Conservation (phyloP, 208 protist genomes). For the Strigomonas culicis region DNA sequence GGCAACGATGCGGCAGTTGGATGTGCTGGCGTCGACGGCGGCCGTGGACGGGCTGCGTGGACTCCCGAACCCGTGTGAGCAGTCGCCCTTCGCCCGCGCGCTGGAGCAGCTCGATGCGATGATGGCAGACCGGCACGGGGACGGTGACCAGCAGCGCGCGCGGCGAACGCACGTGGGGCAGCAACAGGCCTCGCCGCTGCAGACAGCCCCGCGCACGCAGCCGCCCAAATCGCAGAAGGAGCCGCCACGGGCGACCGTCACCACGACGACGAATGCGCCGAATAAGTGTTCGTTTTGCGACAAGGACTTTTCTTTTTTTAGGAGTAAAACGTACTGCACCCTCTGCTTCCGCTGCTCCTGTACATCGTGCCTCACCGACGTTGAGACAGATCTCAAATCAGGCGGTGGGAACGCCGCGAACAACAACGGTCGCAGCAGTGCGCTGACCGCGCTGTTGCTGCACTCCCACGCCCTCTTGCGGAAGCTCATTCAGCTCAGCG, state of each 20-base stretch:
- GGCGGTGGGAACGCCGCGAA: not conserved
- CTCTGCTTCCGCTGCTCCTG: conserved; percentile 8
- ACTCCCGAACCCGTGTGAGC: no score
- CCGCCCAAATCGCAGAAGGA: no score
- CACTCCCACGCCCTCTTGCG: not conserved
- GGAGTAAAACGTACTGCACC: not conserved
- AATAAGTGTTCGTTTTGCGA: conserved; percentile 13
- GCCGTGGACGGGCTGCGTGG: no score
- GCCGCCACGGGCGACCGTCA: not conserved
- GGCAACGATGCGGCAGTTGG: not conserved
- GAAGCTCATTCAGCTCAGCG: conserved; percentile 2
- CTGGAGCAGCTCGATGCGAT: no score
- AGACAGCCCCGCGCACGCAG: no score
- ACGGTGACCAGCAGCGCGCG: no score
- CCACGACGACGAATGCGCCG: not conserved
- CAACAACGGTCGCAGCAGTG: not conserved
- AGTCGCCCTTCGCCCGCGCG: no score
- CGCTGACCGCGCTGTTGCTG: not conserved
- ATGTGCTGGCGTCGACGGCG: not conserved
- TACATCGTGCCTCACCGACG: not conserved
- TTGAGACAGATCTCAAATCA: not conserved
- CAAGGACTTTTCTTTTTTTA: conserved; percentile 11
- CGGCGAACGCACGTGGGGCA: no score
- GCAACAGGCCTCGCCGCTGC: no score
- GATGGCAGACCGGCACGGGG: no score